Evolutionary conservation across 2,329 filamentous ascomycete species (phyloP), one percentile per base, ranked within the genome.

Genomic region (Akanthomyces lecanii): DNA sequence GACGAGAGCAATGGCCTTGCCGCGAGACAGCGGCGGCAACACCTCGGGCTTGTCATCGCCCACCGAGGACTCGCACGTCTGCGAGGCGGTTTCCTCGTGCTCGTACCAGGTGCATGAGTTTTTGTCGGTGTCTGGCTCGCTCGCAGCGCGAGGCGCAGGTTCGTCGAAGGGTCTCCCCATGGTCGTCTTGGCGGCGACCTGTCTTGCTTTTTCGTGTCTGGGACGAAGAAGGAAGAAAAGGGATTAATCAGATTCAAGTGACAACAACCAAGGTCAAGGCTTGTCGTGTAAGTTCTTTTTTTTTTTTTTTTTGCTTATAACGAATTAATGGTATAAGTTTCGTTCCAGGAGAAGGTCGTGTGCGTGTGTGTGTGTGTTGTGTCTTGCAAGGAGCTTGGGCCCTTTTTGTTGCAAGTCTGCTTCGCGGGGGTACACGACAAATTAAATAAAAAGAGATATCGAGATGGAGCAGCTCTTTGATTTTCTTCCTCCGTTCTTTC

Each of bases 1-100:
- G 5, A 85, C 83, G 12, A 86, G 75, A 5, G 81, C 82, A 51
- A 85, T 81, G 64, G 80, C 80, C 28, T 79, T 75, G n/a, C 75
- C 78, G 67, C 78, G 84, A 25, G 82, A 84, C 47, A 82, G 71
- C 4, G 74, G 73, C 14, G 74, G 73, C 14, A 78, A 65, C 18
- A 66, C 67, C 21, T 28, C 38, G 11, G 62, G 54, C 23, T 70
- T 69, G 28, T 52, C 57, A 2, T 59, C 56, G 36, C 48, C 48
- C 5, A 23, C 25, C 4, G 57, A 60, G 3, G 38, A 60, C 28
- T 44, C 47, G 57, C 44, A 40, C 8, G 47, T 52, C 23, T 25
- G 57, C 38, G 47, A 60, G 12, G 36, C 23, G 2, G 21, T 33
- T 1, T 48, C 44, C 2, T 16, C 16, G 18, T 42, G 11, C 5